Conservation (phyloP, 2,329 filamentous ascomycete species). For the Neospermospora avenae region DNA sequence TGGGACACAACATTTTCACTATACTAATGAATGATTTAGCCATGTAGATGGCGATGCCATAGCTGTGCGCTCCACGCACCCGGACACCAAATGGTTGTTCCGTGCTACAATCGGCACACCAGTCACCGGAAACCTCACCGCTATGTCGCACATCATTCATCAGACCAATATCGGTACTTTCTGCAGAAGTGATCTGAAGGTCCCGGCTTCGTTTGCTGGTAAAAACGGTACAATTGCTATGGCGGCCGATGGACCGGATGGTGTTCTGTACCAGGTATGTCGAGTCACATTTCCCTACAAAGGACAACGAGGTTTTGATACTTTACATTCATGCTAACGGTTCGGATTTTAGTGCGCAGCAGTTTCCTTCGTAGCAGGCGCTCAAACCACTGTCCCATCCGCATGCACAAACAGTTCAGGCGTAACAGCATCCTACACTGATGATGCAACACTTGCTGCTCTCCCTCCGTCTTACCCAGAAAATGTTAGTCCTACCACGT, state of each 20-base stretch:
- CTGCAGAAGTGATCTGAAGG: constrained; percentile 48
- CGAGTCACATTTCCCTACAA: neutral
- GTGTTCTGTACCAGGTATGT: constrained; percentile 53
- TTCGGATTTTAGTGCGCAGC: constrained; percentile 45
- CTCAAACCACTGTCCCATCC: constrained; percentile 28
- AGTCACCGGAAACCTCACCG: constrained; percentile 48
- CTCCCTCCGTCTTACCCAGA: constrained; percentile 14
- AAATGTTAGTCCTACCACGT: constrained; percentile 4
- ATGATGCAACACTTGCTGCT: constrained; percentile 17
- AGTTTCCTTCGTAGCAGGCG: constrained; percentile 52
- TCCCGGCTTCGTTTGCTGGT: constrained; percentile 50
- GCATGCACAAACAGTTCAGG: constrained; percentile 41
- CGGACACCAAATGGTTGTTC: constrained; percentile 54
- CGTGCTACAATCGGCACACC: constrained; percentile 52
- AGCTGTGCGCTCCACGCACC: constrained; percentile 43
- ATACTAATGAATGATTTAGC: too few relatives aligned
- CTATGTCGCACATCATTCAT: constrained; percentile 50
- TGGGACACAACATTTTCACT: too few relatives aligned
- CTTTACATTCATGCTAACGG: neutral
- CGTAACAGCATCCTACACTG: constrained; percentile 29
- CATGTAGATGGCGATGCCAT: constrained; percentile 56
- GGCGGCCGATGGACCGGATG: constrained; percentile 51
- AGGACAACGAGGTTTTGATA: neutral
- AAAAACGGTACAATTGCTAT: constrained; percentile 53
- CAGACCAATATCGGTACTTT: constrained; percentile 54